Percentiles rank a stretch among this genome's conserved stretches.
Evolutionary conservation across 1,139 yeast species (phyloP).

Genomic region (Yamadazyma diddensiae): DNA sequence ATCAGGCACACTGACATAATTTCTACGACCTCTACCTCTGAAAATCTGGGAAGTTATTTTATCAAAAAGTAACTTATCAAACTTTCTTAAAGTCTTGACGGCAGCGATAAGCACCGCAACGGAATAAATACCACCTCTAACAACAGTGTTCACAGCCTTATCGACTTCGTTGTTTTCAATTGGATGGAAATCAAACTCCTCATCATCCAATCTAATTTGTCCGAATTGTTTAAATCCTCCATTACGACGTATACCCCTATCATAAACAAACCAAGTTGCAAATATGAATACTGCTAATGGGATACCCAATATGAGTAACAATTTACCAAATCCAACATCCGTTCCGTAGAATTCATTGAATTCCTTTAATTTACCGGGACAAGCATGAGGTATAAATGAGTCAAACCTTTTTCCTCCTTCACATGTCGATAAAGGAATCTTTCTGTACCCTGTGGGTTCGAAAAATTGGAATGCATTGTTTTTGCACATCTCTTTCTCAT

Average conservation of each 20-base stretch:
- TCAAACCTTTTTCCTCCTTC: conserved; percentile 54
- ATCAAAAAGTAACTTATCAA: conserved; percentile 36
- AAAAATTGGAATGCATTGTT: conserved; percentile 55
- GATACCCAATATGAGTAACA: conserved; percentile 50
- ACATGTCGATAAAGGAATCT: conserved; percentile 45
- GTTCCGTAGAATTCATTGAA: conserved; percentile 57
- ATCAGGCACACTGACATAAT: conserved; percentile 43
- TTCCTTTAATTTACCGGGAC: conserved; percentile 83
- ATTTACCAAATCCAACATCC: conserved; percentile 53
- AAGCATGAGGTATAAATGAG: conserved; percentile 61
- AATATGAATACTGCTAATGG: conserved; percentile 58
- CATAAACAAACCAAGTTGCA: conserved; percentile 73
- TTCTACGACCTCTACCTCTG: conserved; percentile 41
- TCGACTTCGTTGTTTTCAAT: conserved; percentile 69
- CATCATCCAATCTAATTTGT: conserved; percentile 80
- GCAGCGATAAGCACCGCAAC: conserved; percentile 44
- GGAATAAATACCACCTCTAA: conserved; percentile 58
- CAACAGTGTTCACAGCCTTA: conserved; percentile 57
- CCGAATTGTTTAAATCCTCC: conserved; percentile 83
- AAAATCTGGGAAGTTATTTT: conserved; percentile 34
- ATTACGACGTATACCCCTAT: conserved; percentile 74
- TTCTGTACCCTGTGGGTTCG: conserved; percentile 47
- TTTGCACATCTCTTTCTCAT: conserved; percentile 57
- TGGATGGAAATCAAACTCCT: conserved; percentile 46
- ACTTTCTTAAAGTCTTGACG: conserved; percentile 32